Evolutionary conservation across 345 rosid species (phyloP), one percentile per base, ranked within the genome.

Genomic region (Hypericum androsaemum): DNA sequence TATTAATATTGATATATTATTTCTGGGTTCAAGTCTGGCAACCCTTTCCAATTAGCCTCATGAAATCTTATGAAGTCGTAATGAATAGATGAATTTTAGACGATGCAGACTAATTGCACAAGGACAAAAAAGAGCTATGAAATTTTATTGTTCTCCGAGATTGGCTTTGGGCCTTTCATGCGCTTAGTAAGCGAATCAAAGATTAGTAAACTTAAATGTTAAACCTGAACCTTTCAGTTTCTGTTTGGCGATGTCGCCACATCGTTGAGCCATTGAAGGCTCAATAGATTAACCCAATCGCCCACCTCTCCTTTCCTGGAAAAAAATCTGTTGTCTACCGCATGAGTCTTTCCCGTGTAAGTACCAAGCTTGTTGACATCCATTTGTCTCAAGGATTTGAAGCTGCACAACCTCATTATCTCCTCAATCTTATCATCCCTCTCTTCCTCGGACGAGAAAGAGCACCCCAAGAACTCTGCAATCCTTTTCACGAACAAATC

Each of bases 401-500:
- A 79, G 68, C 84, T 76, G 40, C 84, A 76, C 0, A 79, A 59
- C 60, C 62, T 71, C 8, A 48, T 58, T 52, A 41, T 43, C 10
- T 57, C 59, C 35, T 61, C 46, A 10, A 55, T 45, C 8, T 49
- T 37, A 9, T 60, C 61, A 11, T 14, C 59, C 39, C 36, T 50
- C 32, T 51, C 71, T 51, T 67, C 66, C 48, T 49, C 64, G 16
- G 8, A 3, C 6, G 64, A 42, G 13, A 68, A 60, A 7, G 63
- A 63, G n/a, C 11, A 43, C 42, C 66, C 63, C 15, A 60, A 15
- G 46, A 60, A 44, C 37, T 57, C 52, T 1, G 79, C 79, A 37
- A 80, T 35, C 45, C 44, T 58, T 69, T 58, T 80, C 54, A 75
- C 28, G 47, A 52, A 64, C 0, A 55, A 10, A 14, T 39, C 57